These are phyloP conservation scores for Microascus cirrosus DNA, from an alignment of 2,329 filamentous ascomycete species.

Conservation along the genomic window DNA sequence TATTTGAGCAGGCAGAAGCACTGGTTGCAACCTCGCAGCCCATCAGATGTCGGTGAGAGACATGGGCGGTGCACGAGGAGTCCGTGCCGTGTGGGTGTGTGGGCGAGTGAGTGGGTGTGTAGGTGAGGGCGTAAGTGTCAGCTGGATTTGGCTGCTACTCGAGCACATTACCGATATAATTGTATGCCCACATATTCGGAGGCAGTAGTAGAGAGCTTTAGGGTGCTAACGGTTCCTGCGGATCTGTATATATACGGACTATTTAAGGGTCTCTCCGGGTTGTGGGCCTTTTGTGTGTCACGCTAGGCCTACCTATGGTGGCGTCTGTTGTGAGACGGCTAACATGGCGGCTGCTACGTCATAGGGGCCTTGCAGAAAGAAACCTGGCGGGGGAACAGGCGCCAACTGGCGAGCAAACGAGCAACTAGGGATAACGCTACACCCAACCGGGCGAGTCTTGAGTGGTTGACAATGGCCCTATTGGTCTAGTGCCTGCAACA, in stretches of 20 bases:
- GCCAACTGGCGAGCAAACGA: no score
- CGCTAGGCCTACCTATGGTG: no score
- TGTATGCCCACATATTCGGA: no score
- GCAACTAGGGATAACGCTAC: no score
- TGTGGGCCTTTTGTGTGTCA: no score
- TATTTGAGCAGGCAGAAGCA: not conserved
- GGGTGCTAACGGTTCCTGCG: no score
- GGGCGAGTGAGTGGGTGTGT: not conserved
- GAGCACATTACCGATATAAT: no score
- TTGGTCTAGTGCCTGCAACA: not conserved
- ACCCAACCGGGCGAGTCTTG: not conserved
- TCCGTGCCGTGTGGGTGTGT: not conserved
- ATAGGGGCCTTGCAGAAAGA: not conserved
- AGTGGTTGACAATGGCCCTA: not conserved
- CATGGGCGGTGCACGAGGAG: not conserved
- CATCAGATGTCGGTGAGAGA: not conserved
- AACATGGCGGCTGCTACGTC: no score
- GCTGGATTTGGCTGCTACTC: not conserved
- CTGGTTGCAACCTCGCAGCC: not conserved
- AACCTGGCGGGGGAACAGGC: not conserved
- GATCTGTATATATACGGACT: no score
- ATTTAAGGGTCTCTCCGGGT: no score
- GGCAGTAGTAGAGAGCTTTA: no score
- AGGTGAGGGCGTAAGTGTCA: not conserved
- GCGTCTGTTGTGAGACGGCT: no score